Evolutionary conservation across 139 green algal genomes (phyloP).

Genomic region (Chlorella sp.): DNA sequence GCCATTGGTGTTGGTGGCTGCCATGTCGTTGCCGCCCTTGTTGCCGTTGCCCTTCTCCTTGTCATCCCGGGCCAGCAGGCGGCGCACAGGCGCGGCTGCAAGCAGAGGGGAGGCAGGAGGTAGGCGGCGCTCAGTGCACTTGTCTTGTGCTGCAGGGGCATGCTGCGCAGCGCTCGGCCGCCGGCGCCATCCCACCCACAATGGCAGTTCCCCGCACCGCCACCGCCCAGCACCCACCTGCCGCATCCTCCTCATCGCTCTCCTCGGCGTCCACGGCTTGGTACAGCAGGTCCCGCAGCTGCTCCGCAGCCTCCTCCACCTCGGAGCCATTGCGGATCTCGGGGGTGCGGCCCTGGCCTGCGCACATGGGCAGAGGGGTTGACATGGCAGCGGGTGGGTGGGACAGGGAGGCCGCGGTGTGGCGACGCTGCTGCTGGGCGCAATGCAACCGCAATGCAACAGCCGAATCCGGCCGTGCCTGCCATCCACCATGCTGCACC

Average conservation of each 20-base stretch:
- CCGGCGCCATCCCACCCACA: too few species aligned
- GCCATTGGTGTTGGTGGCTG: too few species aligned
- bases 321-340: neutral
- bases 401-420: too few species aligned
- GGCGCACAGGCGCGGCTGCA: neutral
- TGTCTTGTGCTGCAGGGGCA: neutral
- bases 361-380: too few species aligned
- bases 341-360: neutral
- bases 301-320: neutral
- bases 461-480: too few species aligned
- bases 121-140: neutral
- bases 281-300: neutral
- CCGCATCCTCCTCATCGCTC: neutral
- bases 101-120: neutral
- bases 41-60: neutral
- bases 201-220: neutral
- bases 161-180: neutral
- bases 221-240: neutral
- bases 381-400: too few species aligned
- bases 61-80: neutral
- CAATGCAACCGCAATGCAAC: too few species aligned
- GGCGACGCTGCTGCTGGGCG: too few species aligned
- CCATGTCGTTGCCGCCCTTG: too few species aligned
- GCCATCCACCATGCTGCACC: too few species aligned
- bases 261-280: neutral